phyloP scores from a whole-genome alignment of 345 rosid species.

The Citropsis articulata region DNA sequence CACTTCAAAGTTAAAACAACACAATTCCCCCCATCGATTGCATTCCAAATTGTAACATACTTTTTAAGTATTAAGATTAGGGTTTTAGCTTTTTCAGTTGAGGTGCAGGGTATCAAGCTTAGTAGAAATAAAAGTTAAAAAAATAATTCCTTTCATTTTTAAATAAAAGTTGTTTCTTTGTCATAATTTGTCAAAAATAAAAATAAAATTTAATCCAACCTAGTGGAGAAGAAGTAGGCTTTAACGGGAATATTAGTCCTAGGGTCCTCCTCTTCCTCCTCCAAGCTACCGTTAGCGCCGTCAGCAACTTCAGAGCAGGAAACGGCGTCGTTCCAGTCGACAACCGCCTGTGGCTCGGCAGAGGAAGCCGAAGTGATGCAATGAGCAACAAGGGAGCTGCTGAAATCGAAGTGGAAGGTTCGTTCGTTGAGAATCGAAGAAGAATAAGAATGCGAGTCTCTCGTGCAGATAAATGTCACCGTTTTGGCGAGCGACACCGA shows the following conservation, averaged over 20 bases:
- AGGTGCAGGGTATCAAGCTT: not conserved
- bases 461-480: not conserved
- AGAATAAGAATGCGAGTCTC: not conserved
- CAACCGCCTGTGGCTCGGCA: conserved; percentile 14
- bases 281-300: conserved; percentile 22
- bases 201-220: conserved; percentile 33
- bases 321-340: conserved; percentile 42
- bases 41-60: not conserved
- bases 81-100: not conserved
- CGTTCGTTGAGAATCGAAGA: not conserved
- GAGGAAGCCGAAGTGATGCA: conserved; percentile 37
- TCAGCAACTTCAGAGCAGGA: conserved; percentile 39
- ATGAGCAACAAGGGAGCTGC: conserved; percentile 8
- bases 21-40: not conserved
- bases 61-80: not conserved
- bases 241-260: conserved; percentile 72
- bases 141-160: not conserved
- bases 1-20: not conserved
- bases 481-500: conserved; percentile 10
- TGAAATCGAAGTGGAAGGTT: conserved; percentile 9
- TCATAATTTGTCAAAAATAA: not conserved
- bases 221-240: conserved; percentile 86
- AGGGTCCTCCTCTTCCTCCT: conserved; percentile 49
- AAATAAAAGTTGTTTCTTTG: too few species aligned
- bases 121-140: too few species aligned